Base-by-base conservation (phyloP, 345 rosid genomes). In the Melaleuca quinquenervia region DNA sequence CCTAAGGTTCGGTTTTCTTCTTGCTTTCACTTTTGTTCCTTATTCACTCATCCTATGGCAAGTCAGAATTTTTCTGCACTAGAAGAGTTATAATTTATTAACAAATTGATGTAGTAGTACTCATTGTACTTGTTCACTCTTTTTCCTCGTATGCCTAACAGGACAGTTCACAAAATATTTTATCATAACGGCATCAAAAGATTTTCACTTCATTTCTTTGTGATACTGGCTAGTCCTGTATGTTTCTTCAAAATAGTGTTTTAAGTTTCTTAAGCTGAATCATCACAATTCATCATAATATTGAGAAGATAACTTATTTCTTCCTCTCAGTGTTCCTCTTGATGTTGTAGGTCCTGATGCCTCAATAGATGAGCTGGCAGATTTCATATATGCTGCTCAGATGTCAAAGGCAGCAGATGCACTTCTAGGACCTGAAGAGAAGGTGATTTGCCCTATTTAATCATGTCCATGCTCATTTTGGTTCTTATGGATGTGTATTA, bases 321-420 rank as follows among this genome's bases (percentile, higher is more conserved):
- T 70, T 36, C 80, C 80, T 70, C 80, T 70, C 24, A 6, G 16
- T 52, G 85, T 74, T 52, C 21, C 84, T 53, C 56, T 45, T 82
- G 9, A 83, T 32, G n/a, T 87, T 76, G 41, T 82, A 97, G 98
- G 98, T 84, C 89, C 92, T 12, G 89, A 90, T 52, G 91, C 94
- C 85, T 85, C 94, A 29, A 86, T 95, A 48, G 91, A 87, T 6
- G 96, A 92, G 87, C 89, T 96, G 87, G 91, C 95, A 2, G 99
- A 96, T 90, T 96, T 96, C 84, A 92, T 97, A 21, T 90, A 90
- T 90, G 98, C 98, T 84, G 98, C 98, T 88, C 95, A 91, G 85
- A 88, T 94, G 90, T 92, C 98, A 27, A 92, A 92, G 89, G 93
- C 87, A 84, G 93, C 88, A 29, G 94, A 90, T 89, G 95, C 92